phyloP scores from a whole-genome alignment of 2,329 filamentous ascomycete genomes.

The Pseudogymnoascus sp. region DNA sequence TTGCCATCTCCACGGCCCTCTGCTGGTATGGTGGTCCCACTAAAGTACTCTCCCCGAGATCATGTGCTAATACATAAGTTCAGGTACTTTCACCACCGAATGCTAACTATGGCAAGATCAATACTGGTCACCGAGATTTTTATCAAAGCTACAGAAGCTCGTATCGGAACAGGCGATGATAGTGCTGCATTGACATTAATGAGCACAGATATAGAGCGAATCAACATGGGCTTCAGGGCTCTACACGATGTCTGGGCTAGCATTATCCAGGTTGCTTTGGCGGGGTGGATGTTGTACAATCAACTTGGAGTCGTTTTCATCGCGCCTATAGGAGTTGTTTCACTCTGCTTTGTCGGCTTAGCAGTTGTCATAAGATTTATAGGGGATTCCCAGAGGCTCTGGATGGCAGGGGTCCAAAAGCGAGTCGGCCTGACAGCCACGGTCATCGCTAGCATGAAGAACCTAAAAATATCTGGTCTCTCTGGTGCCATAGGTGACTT shows the following conservation, averaged over 20 bases:
- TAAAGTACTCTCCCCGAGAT: background rate
- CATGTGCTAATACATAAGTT: conserved; percentile 12
- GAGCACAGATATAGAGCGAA: conserved; percentile 22
- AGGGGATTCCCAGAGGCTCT: conserved; percentile 26
- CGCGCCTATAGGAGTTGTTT: conserved; percentile 38
- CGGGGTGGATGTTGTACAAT: conserved; percentile 14
- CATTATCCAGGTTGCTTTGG: conserved; percentile 14
- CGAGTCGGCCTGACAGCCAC: conserved; percentile 18
- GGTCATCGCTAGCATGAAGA: conserved; percentile 31
- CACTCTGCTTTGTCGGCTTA: conserved; percentile 23
- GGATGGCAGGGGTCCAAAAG: conserved; percentile 17
- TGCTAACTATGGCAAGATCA: conserved; percentile 12
- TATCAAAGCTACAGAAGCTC: conserved; percentile 12
- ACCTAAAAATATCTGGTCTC: conserved; percentile 33
- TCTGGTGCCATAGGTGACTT: conserved; percentile 23
- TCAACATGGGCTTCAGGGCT: conserved; percentile 9
- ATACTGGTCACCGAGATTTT: conserved; percentile 10
- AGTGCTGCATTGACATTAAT: conserved; percentile 21
- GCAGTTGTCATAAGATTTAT: conserved; percentile 18
- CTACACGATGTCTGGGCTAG: conserved; percentile 19
- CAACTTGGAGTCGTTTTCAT: conserved; percentile 39
- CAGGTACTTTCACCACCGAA: conserved; percentile 4
- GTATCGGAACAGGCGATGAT: conserved; percentile 12
- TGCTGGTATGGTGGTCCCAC: conserved; percentile 7
- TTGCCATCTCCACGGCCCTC: conserved; percentile 29